Conservation (phyloP, 2,329 filamentous ascomycete genomes). For the Ophiobolus disseminans region DNA sequence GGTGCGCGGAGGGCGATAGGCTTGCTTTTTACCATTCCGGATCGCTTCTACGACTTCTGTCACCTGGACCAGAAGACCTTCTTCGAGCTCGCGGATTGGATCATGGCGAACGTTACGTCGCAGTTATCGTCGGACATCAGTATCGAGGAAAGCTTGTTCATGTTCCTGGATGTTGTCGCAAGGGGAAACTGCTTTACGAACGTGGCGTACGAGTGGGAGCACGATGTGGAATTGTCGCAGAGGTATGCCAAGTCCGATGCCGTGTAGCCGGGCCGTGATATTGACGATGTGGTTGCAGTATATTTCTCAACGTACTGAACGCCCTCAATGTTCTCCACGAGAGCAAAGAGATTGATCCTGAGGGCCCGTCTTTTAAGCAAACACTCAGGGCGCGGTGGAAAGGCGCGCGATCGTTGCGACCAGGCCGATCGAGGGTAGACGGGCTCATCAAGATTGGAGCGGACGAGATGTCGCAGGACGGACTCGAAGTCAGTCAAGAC, state of each 20-base stretch:
- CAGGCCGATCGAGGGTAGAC: slow-evolving; percentile 38
- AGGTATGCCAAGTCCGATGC: slow-evolving; percentile 31
- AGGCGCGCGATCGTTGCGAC: slow-evolving; percentile 38
- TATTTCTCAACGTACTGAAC: slow-evolving; percentile 46
- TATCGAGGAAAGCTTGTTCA: slow-evolving; percentile 47
- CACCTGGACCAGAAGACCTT: slow-evolving; percentile 50
- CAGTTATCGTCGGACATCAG: slow-evolving; percentile 40
- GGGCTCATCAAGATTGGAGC: slow-evolving; percentile 44
- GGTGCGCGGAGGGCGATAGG: slow-evolving; percentile 40
- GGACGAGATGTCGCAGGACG: slow-evolving; percentile 39
- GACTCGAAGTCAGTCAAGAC: slow-evolving; percentile 44
- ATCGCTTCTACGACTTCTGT: slow-evolving; percentile 47
- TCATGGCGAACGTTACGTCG: slow-evolving; percentile 41
- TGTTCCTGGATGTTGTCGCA: slow-evolving; percentile 48
- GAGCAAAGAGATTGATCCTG: slow-evolving; percentile 38
- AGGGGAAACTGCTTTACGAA: slow-evolving; percentile 45
- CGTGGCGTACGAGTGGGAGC: slow-evolving; percentile 44
- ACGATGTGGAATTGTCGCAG: slow-evolving; percentile 45
- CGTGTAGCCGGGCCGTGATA: slow-evolving; percentile 4
- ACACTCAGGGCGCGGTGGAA: slow-evolving; percentile 42
- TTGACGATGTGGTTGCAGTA: slow-evolving; percentile 32
- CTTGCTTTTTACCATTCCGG: slow-evolving; percentile 45
- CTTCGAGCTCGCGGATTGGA: slow-evolving; percentile 48
- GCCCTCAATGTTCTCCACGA: slow-evolving; percentile 43
- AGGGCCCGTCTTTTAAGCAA: slow-evolving; percentile 41